A percentile compares a stretch with the other conserved stretches of the same genome.
Evolutionary conservation across 2,329 filamentous ascomycete species (phyloP).

Genomic region (Setomelanomma holmii): DNA sequence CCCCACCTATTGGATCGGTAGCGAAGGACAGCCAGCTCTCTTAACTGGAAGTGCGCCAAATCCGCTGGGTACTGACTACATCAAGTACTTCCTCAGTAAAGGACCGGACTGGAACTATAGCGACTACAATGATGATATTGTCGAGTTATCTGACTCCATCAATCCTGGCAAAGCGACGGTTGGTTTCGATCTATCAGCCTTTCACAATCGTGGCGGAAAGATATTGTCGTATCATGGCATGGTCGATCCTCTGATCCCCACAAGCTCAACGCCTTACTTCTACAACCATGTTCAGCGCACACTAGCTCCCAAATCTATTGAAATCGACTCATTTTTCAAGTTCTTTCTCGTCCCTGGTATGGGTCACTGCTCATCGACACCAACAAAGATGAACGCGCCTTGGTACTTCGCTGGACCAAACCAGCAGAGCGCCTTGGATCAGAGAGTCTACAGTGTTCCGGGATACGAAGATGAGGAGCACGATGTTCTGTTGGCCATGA

Average conservation of each 20-base stretch:
- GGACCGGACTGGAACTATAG: constrained; percentile 50
- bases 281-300: constrained; percentile 55
- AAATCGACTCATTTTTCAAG: constrained; percentile 51
- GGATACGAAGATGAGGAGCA: constrained; percentile 47
- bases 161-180: constrained; percentile 60
- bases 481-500: constrained; percentile 56
- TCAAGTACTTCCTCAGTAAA: constrained; percentile 52
- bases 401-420: constrained; percentile 54
- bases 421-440: constrained; percentile 18
- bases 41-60: constrained; percentile 48
- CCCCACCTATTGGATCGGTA: constrained; percentile 49
- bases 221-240: constrained; percentile 55
- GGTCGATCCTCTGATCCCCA: constrained; percentile 56
- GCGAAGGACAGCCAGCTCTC: constrained; percentile 48
- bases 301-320: constrained; percentile 42
- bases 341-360: constrained; percentile 56
- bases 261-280: constrained; percentile 60
- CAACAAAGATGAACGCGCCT: constrained; percentile 46
- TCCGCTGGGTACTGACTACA: constrained; percentile 47
- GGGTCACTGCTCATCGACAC: constrained; percentile 52
- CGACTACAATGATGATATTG: constrained; percentile 49
- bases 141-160: constrained; percentile 47
- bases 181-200: constrained; percentile 56
- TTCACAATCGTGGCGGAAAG: constrained; percentile 53
- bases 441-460: constrained; percentile 31